Conservation (phyloP, 2,329 filamentous ascomycete genomes). For the Neophaeococcomyces mojaviensis region DNA sequence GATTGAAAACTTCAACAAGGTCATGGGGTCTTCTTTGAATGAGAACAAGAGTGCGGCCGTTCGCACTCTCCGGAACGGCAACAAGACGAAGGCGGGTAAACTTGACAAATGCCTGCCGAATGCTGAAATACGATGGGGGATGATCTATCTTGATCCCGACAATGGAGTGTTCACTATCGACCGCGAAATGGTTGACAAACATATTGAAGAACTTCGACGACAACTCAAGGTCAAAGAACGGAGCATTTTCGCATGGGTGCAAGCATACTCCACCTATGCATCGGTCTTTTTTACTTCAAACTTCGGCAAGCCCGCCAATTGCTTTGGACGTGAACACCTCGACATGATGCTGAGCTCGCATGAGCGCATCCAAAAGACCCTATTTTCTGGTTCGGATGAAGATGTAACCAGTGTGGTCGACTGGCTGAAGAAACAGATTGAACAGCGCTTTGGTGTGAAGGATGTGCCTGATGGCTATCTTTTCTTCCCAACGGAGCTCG, state of each 20-base stretch:
- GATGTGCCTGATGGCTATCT: slow-evolving; percentile 46
- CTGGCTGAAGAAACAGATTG: slow-evolving; percentile 49
- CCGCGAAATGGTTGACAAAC: slow-evolving; percentile 49
- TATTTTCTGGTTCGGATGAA: slow-evolving; percentile 36
- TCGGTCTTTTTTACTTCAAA: slow-evolving; percentile 51
- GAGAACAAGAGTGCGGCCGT: neutral
- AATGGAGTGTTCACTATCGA: slow-evolving; percentile 54
- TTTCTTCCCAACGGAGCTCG: slow-evolving; percentile 46
- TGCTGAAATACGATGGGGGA: slow-evolving; percentile 53
- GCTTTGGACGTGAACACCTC: slow-evolving; percentile 49
- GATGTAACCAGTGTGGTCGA: slow-evolving; percentile 40
- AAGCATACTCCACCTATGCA: slow-evolving; percentile 54
- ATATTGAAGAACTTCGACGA: slow-evolving; percentile 51
- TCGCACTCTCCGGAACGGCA: neutral
- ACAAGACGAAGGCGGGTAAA: slow-evolving; percentile 5
- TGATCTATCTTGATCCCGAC: slow-evolving; percentile 48
- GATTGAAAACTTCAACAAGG: slow-evolving; percentile 17
- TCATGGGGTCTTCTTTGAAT: slow-evolving; percentile 1
- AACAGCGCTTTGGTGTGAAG: slow-evolving; percentile 43
- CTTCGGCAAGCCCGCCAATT: slow-evolving; percentile 49
- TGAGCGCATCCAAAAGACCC: slow-evolving; percentile 43
- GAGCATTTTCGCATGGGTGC: slow-evolving; percentile 52
- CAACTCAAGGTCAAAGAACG: slow-evolving; percentile 46
- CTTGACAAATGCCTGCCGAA: slow-evolving; percentile 34
- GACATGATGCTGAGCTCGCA: slow-evolving; percentile 49